phyloP scores from a whole-genome alignment of 306 rosid genomes.

The Castanea mollissima region DNA sequence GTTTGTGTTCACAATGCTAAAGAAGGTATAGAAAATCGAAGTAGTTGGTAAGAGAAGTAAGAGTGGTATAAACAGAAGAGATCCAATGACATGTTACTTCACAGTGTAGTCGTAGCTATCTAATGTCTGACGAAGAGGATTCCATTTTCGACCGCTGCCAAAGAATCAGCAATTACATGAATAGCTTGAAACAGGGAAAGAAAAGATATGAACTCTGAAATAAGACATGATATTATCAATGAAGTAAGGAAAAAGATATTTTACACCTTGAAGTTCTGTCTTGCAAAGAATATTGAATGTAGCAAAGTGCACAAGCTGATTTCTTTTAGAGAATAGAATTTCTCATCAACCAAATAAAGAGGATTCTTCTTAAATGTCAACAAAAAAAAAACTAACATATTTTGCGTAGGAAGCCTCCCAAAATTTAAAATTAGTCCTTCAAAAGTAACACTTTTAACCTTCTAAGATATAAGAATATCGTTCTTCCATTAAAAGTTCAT shows the following conservation, averaged over 20 bases:
- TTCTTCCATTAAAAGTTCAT: neutral
- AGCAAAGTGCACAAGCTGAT: neutral
- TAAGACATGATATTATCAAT: neutral
- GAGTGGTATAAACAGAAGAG: conserved; percentile 80
- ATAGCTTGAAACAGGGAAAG: conserved; percentile 17
- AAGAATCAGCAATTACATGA: conserved; percentile 23
- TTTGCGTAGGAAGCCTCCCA: neutral
- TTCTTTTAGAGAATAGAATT: neutral
- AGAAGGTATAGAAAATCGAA: conserved; percentile 88
- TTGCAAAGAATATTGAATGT: neutral
- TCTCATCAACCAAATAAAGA: neutral
- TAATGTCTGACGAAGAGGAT: conserved; percentile 91
- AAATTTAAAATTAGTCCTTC: neutral
- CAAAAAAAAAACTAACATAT: neutral
- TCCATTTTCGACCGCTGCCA: conserved; percentile 92
- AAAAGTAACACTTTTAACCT: neutral
- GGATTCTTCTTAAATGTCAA: neutral
- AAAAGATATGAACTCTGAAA: neutral
- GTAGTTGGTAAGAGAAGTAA: conserved; percentile 87
- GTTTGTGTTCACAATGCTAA: conserved; percentile 64
- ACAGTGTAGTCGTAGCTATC: conserved; percentile 92
- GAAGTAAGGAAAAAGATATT: neutral
- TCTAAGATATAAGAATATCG: neutral
- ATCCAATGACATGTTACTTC: conserved; percentile 92
- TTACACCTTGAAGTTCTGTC: neutral